Evolutionary conservation across 441 rosid species (phyloP).

Genomic region (Pelargonium myrrhifolium): DNA sequence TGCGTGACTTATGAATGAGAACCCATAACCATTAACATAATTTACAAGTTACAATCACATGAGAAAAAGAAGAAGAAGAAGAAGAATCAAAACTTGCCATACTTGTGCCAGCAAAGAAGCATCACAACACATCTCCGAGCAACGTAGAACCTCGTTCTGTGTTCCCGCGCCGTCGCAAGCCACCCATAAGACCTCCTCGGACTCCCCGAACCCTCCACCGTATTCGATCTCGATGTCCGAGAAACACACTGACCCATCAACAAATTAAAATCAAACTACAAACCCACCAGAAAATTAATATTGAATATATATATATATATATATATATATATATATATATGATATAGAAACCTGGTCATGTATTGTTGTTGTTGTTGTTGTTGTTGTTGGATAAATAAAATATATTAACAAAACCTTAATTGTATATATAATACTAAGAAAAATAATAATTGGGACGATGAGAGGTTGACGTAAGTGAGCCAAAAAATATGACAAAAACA

Average conservation of each 20-base stretch:
- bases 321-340: too few relatives aligned
- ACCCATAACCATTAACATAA: too few relatives aligned
- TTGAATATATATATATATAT: too few relatives aligned
- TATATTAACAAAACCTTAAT: background rate
- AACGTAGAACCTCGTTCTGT: slow-evolving; percentile 42
- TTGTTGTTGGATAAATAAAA: background rate
- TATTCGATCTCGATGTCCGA: background rate
- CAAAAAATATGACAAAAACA: too few relatives aligned
- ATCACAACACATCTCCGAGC: slow-evolving; percentile 42
- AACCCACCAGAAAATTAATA: too few relatives aligned
- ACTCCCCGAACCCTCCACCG: slow-evolving; percentile 2
- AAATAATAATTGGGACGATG: too few relatives aligned
- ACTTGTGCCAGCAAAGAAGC: slow-evolving; percentile 57
- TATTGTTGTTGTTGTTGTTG: background rate
- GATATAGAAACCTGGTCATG: background rate
- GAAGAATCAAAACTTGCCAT: slow-evolving; percentile 26
- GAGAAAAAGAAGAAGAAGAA: too few relatives aligned
- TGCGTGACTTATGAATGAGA: too few relatives aligned
- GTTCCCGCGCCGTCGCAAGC: slow-evolving; percentile 37
- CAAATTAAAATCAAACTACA: background rate
- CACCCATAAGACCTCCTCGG: slow-evolving; percentile 23
- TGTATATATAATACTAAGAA: too few relatives aligned
- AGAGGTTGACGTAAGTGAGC: too few relatives aligned
- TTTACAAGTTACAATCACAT: too few relatives aligned
- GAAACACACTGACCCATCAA: slow-evolving; percentile 44